Percentiles rank a stretch among this genome's conserved stretches.
phyloP scores from a whole-genome alignment of 2,329 filamentous ascomycete species.

The Xylaria sp. region DNA sequence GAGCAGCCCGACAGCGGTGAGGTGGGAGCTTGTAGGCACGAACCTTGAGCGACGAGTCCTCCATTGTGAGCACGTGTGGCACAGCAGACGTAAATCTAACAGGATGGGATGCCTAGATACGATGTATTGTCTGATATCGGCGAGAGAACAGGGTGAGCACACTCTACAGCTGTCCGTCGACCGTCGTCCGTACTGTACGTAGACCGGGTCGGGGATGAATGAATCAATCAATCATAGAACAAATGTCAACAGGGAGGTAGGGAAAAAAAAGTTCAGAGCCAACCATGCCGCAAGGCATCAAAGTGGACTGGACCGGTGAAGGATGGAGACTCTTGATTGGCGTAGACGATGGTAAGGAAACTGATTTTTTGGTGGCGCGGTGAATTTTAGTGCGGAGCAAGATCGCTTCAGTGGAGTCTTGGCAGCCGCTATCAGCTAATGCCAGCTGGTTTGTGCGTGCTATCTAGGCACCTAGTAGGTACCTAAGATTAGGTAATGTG shows the following conservation, averaged over 20 bases:
- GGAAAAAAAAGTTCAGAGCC: conserved; percentile 42
- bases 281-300: conserved; percentile 14
- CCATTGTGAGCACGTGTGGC: conserved; percentile 49
- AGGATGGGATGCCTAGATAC: background rate
- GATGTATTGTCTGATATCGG: conserved; percentile 2
- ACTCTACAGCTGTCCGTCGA: background rate
- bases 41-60: conserved; percentile 61
- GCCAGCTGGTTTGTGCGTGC: conserved; percentile 10
- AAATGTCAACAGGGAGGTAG: conserved; percentile 19
- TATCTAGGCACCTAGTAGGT: no score
- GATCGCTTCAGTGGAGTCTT: conserved; percentile 42
- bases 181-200: no score
- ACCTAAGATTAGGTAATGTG: background rate
- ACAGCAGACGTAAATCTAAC: background rate
- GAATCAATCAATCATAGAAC: background rate
- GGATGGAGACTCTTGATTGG: conserved; percentile 34
- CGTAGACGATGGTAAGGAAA: conserved; percentile 20
- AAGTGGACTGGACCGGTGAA: conserved; percentile 25
- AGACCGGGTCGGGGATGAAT: background rate
- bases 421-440: conserved; percentile 21
- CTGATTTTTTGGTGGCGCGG: conserved; percentile 38
- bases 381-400: conserved; percentile 43
- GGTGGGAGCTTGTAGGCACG: conserved; percentile 44
- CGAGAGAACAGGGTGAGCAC: background rate
- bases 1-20: conserved; percentile 34